A percentile compares a stretch with the other conserved stretches of the same genome.
These are phyloP conservation scores for Moricandia arvensis DNA, from an alignment of 345 rosid species.

Conservation along the genomic window DNA sequence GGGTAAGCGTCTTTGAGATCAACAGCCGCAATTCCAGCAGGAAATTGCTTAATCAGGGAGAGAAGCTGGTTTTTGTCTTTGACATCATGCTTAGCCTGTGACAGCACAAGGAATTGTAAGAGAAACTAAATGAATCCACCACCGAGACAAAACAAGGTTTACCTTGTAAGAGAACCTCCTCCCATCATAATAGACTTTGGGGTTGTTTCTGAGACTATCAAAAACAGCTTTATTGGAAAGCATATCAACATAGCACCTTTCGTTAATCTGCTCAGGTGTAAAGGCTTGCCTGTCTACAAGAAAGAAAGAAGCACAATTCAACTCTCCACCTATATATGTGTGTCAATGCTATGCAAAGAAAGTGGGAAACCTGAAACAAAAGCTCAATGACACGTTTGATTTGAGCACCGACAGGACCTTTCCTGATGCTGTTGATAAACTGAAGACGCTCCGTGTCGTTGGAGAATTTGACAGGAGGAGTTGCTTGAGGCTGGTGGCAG, in stretches of 20 bases:
- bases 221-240: conserved; percentile 76
- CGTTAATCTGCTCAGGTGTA: conserved; percentile 85
- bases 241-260: conserved; percentile 64
- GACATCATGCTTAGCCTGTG: conserved; percentile 70
- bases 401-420: conserved; percentile 82
- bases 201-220: conserved; percentile 76
- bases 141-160: too few relatives aligned
- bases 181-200: conserved; percentile 73
- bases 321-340: neutral
- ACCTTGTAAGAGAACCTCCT: conserved; percentile 87
- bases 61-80: conserved; percentile 67
- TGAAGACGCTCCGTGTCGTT: conserved; percentile 75
- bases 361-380: conserved; percentile 45
- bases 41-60: conserved; percentile 49
- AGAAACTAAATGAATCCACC: neutral
- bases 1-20: conserved; percentile 92
- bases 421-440: conserved; percentile 56
- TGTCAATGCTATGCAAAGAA: neutral
- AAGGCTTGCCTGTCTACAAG: conserved; percentile 62
- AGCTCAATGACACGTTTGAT: conserved; percentile 87
- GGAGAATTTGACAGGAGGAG: conserved; percentile 61
- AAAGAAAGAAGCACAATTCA: neutral
- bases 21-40: conserved; percentile 68
- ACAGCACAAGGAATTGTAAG: neutral
- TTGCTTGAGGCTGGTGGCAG: conserved; percentile 36